Base-by-base conservation (phyloP, 495 filamentous ascomycete genomes). In the Glutinoglossum americanum region DNA sequence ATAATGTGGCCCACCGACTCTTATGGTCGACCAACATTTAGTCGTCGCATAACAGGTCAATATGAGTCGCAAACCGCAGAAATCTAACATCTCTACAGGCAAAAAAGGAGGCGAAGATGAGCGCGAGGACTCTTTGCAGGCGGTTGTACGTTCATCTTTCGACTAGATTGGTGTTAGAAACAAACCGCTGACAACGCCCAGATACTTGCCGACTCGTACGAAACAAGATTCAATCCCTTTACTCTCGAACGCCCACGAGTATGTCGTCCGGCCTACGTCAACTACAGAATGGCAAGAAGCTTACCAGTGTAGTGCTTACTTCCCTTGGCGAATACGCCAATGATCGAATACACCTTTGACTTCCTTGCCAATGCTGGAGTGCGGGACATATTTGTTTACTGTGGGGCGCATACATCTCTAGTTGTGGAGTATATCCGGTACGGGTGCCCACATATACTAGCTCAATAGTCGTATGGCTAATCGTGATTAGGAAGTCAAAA, bases 291-390 rank as follows among this genome's bases (percentile, higher is more conserved):
- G 17, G 26, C 55, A 15, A 60, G 1, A 21, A 26, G 65, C 61
- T 55, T 45, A 51, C 47, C 21, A 6, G 28, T 19, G 30, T 61
- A 93, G 89, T 97, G 93, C 75, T 82, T 99, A 30, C 74, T 99
- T 32, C 90, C 90, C 28, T 75, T 99, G 58, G 93, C 85, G 53
- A 97, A 97, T 64, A 85, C 81, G 1, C 93, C 93, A 21, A 73
- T 97, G 57, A 94, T 99, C 70, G 90, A 97, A 70, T 96, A 99
- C 67, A 95, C 90, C 3, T 80, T 96, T 60, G 92, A 99, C 67
- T 96, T 92, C 67, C 82, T 99, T 0, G 89, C 90, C 54, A 86
- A 86, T 76, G 85, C 89, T 37, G 90, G 89, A 33, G 87, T 96
- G 0, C 78, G 90, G 60, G 89, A 96, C 37, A 81, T 96, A 41